Base-by-base conservation (phyloP, 2,329 filamentous ascomycete species). In the Aspergillus fumigatiaffinis region DNA sequence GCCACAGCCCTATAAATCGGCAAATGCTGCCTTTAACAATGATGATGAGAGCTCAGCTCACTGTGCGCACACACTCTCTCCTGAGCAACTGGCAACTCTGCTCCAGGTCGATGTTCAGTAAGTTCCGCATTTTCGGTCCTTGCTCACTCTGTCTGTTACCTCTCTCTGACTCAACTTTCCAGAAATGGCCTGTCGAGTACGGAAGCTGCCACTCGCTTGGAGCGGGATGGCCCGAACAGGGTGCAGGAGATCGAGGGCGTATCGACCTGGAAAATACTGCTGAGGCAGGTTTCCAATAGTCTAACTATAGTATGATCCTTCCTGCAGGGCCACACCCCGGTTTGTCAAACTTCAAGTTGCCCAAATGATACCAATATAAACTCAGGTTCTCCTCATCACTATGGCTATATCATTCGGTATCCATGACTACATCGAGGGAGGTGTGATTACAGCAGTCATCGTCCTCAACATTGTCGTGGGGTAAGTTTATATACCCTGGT, bases 241-340 rank as follows among this genome's bases (percentile, higher is more conserved):
- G 84, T 91, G 78, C 84, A 87, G 75, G 84, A 85, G 76, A 84
- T 86, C 79, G 85, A 87, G 76, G 85, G 86, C 74, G 76, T 88
- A 77, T 90, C 87, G 74, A 69, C 87, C 75, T 89, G 87, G 84
- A 84, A 88, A 77, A 89, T 91, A 77, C 82, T 91, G 77, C 75
- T 91, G 76, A 88, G 87, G 70, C 88, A 91, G 78, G 83, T 90
- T 66, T 89, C 87, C 63, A 91, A 91, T 77, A 89, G 87, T 77
- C 79, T 91, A 75, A 91, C 88, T 62, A 80, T 88, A 71, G 86
- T 81, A 74, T 66, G 76, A 69, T 44, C 47, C 56, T 17, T 51
- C 52, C n/a, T 20, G 51, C 41, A 60, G 56, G 46, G 14, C 28
- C 52, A 49, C 23, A 23, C n/a, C 17, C 21, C 26, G 29, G n/a